A percentile compares a stretch with the other conserved stretches of the same genome.
phyloP scores from a whole-genome alignment of 768 basidiomycete genomes.

The Glaciozyma martinii region DNA sequence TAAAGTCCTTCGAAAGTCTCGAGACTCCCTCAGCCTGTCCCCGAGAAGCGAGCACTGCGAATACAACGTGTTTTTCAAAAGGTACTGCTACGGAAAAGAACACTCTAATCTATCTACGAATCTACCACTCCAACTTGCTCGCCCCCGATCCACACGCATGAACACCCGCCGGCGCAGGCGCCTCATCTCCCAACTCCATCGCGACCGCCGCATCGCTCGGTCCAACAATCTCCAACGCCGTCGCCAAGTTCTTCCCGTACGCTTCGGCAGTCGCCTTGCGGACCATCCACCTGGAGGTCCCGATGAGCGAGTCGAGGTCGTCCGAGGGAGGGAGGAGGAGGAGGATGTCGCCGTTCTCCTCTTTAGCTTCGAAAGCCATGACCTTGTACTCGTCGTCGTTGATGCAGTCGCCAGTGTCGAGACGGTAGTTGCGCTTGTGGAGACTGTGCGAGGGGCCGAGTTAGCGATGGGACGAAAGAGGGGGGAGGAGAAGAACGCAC shows the following conservation, averaged over 20 bases:
- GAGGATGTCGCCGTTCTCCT: constrained; percentile 44
- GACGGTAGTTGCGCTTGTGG: constrained; percentile 21
- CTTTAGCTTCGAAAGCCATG: constrained; percentile 53
- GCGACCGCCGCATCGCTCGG: constrained; percentile 11
- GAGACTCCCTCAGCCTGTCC: too few relatives aligned
- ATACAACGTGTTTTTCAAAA: too few relatives aligned
- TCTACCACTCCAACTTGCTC: constrained; percentile 1
- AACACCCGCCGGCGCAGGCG: constrained; percentile 7
- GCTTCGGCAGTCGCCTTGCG: constrained; percentile 47
- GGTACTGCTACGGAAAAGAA: too few relatives aligned
- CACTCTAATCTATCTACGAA: not conserved
- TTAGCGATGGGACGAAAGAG: not conserved
- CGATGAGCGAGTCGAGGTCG: constrained; percentile 55
- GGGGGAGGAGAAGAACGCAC: not conserved
- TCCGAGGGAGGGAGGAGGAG: constrained; percentile 50
- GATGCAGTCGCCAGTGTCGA: constrained; percentile 49
- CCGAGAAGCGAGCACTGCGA: too few relatives aligned
- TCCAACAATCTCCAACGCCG: constrained; percentile 42
- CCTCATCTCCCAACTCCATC: constrained; percentile 16
- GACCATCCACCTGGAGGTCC: constrained; percentile 48
- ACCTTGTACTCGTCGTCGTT: constrained; percentile 56
- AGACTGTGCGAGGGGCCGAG: not conserved
- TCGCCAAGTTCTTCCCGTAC: constrained; percentile 33
- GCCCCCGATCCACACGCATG: not conserved
- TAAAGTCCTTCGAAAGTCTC: too few relatives aligned